phyloP scores from a whole-genome alignment of 805 yeast genomes.

The Wickerhamiella azymoides region DNA sequence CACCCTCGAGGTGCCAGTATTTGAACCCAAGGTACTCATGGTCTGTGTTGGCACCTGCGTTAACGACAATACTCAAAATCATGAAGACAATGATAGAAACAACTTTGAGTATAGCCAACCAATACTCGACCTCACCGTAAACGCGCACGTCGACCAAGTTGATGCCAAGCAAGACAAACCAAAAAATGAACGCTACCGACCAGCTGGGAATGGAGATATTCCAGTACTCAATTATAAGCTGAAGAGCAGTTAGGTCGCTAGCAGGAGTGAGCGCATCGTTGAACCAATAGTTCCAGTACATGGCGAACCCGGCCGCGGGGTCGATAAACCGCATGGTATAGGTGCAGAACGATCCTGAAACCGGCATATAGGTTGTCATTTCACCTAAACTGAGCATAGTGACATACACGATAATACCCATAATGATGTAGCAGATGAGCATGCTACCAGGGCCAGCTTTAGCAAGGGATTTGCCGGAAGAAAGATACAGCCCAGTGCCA shows the following conservation, averaged over 20 bases:
- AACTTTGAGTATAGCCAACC: conserved; percentile 55
- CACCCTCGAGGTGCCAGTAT: conserved; percentile 42
- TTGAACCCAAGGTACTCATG: conserved; percentile 39
- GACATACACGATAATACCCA: conserved; percentile 38
- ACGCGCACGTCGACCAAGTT: conserved; percentile 41
- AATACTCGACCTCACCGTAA: conserved; percentile 50
- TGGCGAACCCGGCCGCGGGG: conserved; percentile 39
- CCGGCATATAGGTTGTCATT: conserved; percentile 42
- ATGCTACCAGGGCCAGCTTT: conserved; percentile 41
- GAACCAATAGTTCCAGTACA: conserved; percentile 37
- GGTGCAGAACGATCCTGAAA: conserved; percentile 38
- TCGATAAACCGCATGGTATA: conserved; percentile 38
- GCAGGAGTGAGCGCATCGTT: conserved; percentile 38
- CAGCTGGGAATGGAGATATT: conserved; percentile 33
- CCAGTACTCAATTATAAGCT: conserved; percentile 36
- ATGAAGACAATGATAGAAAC: conserved; percentile 50
- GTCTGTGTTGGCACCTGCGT: conserved; percentile 41
- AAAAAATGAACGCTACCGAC: conserved; percentile 39
- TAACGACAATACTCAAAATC: conserved; percentile 42
- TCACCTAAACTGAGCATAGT: conserved; percentile 44
- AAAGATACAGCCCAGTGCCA: conserved; percentile 49
- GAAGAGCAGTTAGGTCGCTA: conserved; percentile 35
- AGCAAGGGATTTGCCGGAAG: conserved; percentile 36
- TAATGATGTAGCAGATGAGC: conserved; percentile 35
- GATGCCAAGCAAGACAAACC: conserved; percentile 33